phyloP scores from a whole-genome alignment of 768 basidiomycete genomes.

The Lactifluus piperatus region DNA sequence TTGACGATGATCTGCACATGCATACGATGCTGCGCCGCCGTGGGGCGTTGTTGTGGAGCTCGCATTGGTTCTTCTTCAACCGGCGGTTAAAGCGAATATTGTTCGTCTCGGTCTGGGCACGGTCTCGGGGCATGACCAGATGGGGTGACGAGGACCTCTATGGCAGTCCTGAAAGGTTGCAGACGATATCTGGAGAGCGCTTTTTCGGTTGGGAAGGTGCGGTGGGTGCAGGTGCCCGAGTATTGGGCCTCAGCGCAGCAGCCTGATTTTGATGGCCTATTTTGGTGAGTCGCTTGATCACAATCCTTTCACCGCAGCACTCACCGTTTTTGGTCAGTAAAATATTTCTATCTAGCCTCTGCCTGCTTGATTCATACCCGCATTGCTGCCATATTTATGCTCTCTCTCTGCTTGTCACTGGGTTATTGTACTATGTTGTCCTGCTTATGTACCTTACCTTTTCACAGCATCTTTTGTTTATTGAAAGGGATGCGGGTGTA shows the following conservation, averaged over 20 bases:
- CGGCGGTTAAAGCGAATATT: conserved; percentile 86
- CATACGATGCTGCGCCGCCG: conserved; percentile 43
- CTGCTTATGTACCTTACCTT: conserved; percentile 3
- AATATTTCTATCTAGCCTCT: background rate
- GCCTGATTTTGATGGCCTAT: conserved; percentile 14
- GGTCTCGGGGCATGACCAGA: conserved; percentile 49
- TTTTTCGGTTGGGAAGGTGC: conserved; percentile 78
- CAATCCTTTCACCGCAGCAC: background rate
- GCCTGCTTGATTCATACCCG: conserved; percentile 8
- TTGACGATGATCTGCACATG: conserved; percentile 33
- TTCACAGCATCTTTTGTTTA: background rate
- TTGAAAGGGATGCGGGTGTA: background rate
- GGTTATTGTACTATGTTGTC: background rate
- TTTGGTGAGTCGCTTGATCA: conserved; percentile 3
- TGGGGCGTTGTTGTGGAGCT: conserved; percentile 88
- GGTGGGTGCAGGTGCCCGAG: conserved; percentile 72
- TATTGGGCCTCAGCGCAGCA: conserved; percentile 50
- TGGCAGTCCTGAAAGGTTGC: conserved; percentile 23
- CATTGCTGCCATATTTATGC: conserved; percentile 4
- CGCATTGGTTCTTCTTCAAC: conserved; percentile 96
- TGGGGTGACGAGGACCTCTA: conserved; percentile 33
- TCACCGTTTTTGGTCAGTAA: background rate
- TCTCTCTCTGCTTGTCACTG: background rate
- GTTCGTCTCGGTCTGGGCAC: conserved; percentile 89
- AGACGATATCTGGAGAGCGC: conserved; percentile 40